phyloP scores from a whole-genome alignment of 106 monocot genomes.

The Cymbidium sinense region DNA sequence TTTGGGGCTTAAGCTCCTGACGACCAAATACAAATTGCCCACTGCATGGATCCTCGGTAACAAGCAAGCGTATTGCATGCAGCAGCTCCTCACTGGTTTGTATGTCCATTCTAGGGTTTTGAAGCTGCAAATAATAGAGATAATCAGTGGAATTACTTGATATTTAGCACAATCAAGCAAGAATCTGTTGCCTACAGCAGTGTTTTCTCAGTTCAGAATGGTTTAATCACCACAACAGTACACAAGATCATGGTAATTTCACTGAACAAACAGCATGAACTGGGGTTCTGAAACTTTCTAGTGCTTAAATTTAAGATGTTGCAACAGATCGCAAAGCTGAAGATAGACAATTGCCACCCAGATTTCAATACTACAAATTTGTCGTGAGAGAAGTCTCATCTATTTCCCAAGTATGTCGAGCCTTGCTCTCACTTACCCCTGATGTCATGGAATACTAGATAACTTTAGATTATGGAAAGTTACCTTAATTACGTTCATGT shows the following conservation, averaged over 20 bases:
- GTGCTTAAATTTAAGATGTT: neutral
- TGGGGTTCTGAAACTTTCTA: neutral
- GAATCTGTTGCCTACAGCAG: neutral
- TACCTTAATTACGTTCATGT: neutral
- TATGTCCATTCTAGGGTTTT: constrained; percentile 75
- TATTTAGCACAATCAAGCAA: neutral
- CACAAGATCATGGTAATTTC: neutral
- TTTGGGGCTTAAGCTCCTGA: constrained; percentile 46
- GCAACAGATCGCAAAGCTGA: neutral
- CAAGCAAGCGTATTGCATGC: constrained; percentile 62
- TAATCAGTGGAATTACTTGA: neutral
- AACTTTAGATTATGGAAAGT: neutral
- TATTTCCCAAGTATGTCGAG: neutral
- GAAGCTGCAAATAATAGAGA: constrained; percentile 41
- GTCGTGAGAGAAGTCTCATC: neutral
- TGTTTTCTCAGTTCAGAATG: neutral
- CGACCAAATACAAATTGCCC: constrained; percentile 87
- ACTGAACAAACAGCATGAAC: neutral
- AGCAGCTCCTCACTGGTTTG: constrained; percentile 54
- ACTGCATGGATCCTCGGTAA: constrained; percentile 65
- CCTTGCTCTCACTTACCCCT: neutral
- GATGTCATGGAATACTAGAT: neutral
- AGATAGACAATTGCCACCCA: neutral
- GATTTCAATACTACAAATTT: neutral
- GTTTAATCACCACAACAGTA: neutral